Evolutionary conservation across 495 filamentous ascomycete genomes (phyloP), one percentile per base, ranked within the genome.

Genomic region (Aspergillus nanangensis): DNA sequence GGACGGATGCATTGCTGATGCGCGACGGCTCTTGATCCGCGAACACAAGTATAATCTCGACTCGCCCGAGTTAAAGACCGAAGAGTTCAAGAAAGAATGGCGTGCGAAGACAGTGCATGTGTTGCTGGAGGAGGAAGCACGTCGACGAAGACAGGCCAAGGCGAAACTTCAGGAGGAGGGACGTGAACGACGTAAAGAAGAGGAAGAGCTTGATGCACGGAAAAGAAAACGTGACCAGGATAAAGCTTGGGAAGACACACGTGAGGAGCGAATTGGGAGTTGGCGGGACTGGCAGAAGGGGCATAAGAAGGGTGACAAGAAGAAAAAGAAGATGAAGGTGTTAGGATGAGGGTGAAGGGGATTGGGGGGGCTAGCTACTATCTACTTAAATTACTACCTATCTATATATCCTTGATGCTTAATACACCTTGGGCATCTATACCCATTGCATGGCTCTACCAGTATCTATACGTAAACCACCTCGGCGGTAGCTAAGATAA

Each of bases 81-180:
- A 83, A 8, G 81, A 86, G 31, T 97, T 97, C 60, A 81, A 81
- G 44, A 75, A 75, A 54, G 81, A 87, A 57, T 97, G 93, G 93
- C 79, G 84, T 45, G 79, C 88, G 63, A 97, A 96, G 81, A 88
- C 87, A n/a, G 86, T 87, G 48, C 75, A 81, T 50, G 94, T 99
- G 44, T 75, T 99, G 51, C 82, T 96, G 53, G 94, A 99, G 48
- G 90, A 92, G 62, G 94, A 96, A 73, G 75, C 88, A 58, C 77
- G 90, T 23, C 72, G 88, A 37, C 77, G 88, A 47, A 82, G 88
- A 56, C 90, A 95, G 77, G 47, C 88, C 58, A 94, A 96, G 74
- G 94, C 87, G 49, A 87, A 90, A 71, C 81, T 97, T 84, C 88
- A 93, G 62, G 93, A 99, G 70, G 93, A 99, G 63, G 93, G 93